Base-by-base conservation (phyloP, 2,329 filamentous ascomycete species). In the Plectosphaerella sp. region DNA sequence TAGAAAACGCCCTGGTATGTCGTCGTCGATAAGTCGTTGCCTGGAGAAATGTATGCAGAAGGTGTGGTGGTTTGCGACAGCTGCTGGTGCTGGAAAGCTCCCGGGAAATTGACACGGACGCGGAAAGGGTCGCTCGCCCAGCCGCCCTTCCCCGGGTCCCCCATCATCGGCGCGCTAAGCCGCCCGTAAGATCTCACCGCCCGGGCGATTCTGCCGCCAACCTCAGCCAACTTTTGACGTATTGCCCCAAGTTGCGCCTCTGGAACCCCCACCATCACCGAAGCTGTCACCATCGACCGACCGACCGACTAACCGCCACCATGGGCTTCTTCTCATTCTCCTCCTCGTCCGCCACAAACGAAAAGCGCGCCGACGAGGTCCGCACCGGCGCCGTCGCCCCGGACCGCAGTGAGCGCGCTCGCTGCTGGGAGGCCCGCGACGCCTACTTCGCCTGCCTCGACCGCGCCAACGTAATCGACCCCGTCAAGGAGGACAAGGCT, bases 371-470 rank as follows among this genome's bases (percentile, higher is more conserved):
- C 59, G 72, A 78, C 56, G 77, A 78, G 59, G 75, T 83, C 59
- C 79, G 80, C 66, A 68, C 70, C 56, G 81, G 81, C 61, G 69
- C 73, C 58, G 77, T 92, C 62, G 91, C 92, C 5, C 94, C 94
- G n/a, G 89, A 90, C 65, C 87, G 93, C 58, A 83, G 80, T 57
- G 89, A 92, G 69, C 87, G 94, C 64, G 78, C 84, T 62, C 78
- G 82, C 64, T 99, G 94, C 82, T 99, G 93, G 88, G 88, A 91
- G 63, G 86, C 88, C 46, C 85, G 94, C 60, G 94, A 99, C 73
- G 72, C 73, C 57, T 97, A 94, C 79, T 97, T 96, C 71, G 74
- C 77, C 59, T 99, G 94, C 65, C 80, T 99, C 45, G 91, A 97
- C 72, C 80, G 80, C 59, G 79, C 91, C 75, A 74, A 79, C 64